These are phyloP conservation scores for Saccharomyces pastorianus DNA, from an alignment of 1,139 yeast genomes.

Conservation along the genomic window DNA sequence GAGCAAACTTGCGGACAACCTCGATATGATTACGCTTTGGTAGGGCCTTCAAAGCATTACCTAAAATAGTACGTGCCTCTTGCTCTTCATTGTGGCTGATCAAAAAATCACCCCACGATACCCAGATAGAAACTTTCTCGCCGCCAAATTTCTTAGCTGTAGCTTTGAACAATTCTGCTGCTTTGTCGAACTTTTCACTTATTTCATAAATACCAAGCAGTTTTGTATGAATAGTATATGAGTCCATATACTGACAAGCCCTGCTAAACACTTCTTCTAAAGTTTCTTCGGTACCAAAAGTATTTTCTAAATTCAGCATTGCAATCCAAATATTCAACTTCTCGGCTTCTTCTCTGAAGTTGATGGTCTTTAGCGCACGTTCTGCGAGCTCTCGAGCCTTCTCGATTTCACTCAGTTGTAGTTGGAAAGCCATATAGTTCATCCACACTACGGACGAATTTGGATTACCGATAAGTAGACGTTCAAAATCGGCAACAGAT, in stretches of 20 bases:
- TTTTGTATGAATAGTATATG: conserved; percentile 71
- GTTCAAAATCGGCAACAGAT: conserved; percentile 83
- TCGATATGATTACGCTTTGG: conserved; percentile 75
- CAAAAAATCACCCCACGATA: conserved; percentile 65
- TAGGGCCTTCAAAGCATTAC: conserved; percentile 62
- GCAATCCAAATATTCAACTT: conserved; percentile 96
- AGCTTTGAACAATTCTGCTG: conserved; percentile 55
- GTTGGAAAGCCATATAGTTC: conserved; percentile 96
- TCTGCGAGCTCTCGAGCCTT: conserved; percentile 90
- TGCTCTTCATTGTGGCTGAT: conserved; percentile 50
- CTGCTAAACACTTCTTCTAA: conserved; percentile 73
- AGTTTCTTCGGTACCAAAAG: conserved; percentile 81
- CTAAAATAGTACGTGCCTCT: conserved; percentile 61
- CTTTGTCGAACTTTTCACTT: conserved; percentile 64
- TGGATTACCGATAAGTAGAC: conserved; percentile 84
- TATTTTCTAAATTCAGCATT: conserved; percentile 81
- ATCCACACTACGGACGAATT: conserved; percentile 93
- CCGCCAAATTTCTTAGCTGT: conserved; percentile 78
- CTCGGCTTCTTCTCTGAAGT: conserved; percentile 87
- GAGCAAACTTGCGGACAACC: conserved; percentile 80
- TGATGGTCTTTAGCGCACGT: conserved; percentile 84
- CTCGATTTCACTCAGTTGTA: conserved; percentile 86
- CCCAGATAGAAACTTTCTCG: conserved; percentile 64
- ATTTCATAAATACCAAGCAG: conserved; percentile 65
- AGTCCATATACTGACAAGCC: conserved; percentile 86